A percentile compares a stretch with the other conserved stretches of the same genome.
phyloP scores from a whole-genome alignment of 768 basidiomycete genomes.

The Phanerochaete carnosa region DNA sequence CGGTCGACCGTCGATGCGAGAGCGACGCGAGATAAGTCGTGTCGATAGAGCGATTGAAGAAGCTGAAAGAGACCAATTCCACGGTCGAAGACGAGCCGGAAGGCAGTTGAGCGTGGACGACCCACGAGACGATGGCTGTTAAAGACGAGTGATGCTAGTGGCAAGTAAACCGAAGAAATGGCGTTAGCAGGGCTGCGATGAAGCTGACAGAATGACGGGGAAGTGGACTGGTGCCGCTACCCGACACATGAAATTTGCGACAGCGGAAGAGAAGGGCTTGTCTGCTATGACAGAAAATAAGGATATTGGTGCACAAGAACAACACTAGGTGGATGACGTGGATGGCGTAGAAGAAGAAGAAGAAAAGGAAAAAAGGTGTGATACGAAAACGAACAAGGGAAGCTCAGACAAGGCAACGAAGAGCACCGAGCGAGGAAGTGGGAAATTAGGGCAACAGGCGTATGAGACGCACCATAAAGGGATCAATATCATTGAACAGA shows the following conservation, averaged over 20 bases:
- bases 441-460: slow-evolving; percentile 16
- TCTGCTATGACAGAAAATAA: not conserved
- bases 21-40: too few relatives aligned
- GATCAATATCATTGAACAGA: slow-evolving; percentile 14
- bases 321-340: not conserved
- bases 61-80: not conserved
- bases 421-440: slow-evolving; percentile 15
- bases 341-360: not conserved
- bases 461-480: not conserved
- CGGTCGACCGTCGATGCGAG: too few relatives aligned
- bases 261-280: not conserved
- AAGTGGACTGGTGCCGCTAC: too few relatives aligned
- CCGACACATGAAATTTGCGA: too few relatives aligned
- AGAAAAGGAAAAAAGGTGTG: slow-evolving; percentile 14
- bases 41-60: not conserved
- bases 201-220: not conserved
- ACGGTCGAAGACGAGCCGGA: not conserved
- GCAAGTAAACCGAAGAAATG: too few relatives aligned
- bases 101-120: not conserved
- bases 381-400: not conserved
- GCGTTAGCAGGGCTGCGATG: too few relatives aligned
- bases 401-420: not conserved
- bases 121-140: too few relatives aligned
- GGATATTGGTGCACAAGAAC: slow-evolving; percentile 8
- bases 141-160: too few relatives aligned